Percentiles rank a stretch among this genome's conserved stretches.
Conservation (phyloP, 2,329 filamentous ascomycete species). For the Colletotrichum musae region DNA sequence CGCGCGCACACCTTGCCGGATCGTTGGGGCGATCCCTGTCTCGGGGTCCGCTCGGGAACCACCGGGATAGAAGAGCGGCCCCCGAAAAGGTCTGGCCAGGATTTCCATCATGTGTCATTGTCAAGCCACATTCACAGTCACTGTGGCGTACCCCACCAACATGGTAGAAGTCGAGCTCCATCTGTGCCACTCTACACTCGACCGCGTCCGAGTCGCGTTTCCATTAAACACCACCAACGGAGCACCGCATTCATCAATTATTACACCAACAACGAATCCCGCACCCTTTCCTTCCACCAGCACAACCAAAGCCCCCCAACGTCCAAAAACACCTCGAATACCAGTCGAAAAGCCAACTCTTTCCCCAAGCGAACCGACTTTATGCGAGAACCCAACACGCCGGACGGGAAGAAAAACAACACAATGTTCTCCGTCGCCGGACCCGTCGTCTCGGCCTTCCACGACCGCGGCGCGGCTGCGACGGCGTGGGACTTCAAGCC, state of each 20-base stretch:
- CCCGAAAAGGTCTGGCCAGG: neutral
- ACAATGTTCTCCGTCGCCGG: conserved; percentile 59
- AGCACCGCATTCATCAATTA: neutral
- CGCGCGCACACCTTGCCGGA: conserved; percentile 7
- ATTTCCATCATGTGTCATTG: conserved; percentile 4
- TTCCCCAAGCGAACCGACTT: conserved; percentile 19
- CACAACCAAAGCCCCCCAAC: no score
- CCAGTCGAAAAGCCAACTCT: no score
- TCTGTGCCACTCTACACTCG: neutral
- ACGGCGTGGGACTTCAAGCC: conserved; percentile 63
- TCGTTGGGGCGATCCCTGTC: conserved; percentile 30
- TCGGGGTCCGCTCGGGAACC: conserved; percentile 39
- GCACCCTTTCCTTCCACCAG: no score
- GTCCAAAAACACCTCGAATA: neutral
- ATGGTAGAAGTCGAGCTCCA: no score
- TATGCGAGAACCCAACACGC: conserved; percentile 54
- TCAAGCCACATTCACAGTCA: conserved; percentile 5
- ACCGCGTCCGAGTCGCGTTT: conserved; percentile 36
- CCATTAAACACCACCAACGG: neutral
- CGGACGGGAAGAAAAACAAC: conserved; percentile 34
- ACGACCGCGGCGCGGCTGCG: conserved; percentile 45
- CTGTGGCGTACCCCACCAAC: neutral
- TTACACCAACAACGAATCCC: no score
- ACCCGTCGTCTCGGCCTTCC: conserved; percentile 59
- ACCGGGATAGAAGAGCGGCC: conserved; percentile 14